Conservation (phyloP, 2,329 filamentous ascomycete species). For the Trichoderma hamatum region DNA sequence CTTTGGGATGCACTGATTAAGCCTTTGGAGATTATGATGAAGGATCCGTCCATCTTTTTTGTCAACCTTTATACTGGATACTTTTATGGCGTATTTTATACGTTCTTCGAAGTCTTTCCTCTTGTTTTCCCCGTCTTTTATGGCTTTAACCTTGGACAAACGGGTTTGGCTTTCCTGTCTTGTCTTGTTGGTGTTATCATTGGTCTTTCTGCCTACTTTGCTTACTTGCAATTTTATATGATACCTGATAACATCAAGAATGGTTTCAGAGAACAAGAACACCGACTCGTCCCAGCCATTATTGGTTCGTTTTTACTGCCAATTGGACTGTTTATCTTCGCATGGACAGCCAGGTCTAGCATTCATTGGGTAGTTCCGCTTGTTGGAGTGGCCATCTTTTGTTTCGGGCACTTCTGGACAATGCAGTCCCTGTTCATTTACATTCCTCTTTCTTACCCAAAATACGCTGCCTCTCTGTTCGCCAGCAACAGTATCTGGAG, state of each 20-base stretch:
- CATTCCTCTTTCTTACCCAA: slow-evolving; percentile 30
- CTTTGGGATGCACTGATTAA: slow-evolving; percentile 33
- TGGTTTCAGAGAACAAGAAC: slow-evolving; percentile 29
- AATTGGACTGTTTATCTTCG: slow-evolving; percentile 70
- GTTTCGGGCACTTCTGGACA: slow-evolving; percentile 52
- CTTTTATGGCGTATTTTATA: slow-evolving; percentile 58
- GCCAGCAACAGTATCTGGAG: slow-evolving; percentile 31
- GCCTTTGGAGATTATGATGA: slow-evolving; percentile 39
- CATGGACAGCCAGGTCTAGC: slow-evolving; percentile 65
- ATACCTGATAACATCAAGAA: slow-evolving; percentile 24
- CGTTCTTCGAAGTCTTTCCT: slow-evolving; percentile 63
- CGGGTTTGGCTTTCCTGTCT: slow-evolving; percentile 63
- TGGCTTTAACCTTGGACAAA: slow-evolving; percentile 58
- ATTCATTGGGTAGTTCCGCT: slow-evolving; percentile 64
- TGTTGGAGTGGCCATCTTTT: slow-evolving; percentile 58
- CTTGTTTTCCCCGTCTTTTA: slow-evolving; percentile 51
- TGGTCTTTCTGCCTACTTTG: slow-evolving; percentile 45
- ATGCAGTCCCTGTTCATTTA: slow-evolving; percentile 32
- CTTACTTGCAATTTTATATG: slow-evolving; percentile 29
- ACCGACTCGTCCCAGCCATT: slow-evolving; percentile 30
- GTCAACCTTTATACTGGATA: slow-evolving; percentile 47
- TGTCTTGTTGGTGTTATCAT: slow-evolving; percentile 62
- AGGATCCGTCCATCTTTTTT: slow-evolving; percentile 42
- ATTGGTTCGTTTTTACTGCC: slow-evolving; percentile 64
- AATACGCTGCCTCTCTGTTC: slow-evolving; percentile 30